Conservation (phyloP, 2,329 filamentous ascomycete species). For the Diplodia sapinea region DNA sequence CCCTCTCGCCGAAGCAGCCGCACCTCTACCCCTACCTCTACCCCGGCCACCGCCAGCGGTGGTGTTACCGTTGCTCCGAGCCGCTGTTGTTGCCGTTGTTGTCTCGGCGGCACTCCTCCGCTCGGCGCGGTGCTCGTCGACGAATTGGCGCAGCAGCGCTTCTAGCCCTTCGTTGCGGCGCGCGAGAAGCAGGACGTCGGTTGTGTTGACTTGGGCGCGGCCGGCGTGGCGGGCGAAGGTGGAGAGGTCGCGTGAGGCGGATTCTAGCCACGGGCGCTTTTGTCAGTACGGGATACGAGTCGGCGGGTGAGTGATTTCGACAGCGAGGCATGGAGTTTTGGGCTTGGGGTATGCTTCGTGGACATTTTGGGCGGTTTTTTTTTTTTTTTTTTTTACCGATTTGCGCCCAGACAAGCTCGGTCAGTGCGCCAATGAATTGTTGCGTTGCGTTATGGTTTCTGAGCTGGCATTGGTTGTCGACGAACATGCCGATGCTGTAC, state of each 20-base stretch:
- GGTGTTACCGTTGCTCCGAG: neutral
- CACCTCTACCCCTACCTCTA: constrained; percentile 15
- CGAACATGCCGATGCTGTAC: constrained; percentile 62
- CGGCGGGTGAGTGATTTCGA: constrained; percentile 36
- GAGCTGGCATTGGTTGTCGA: constrained; percentile 79
- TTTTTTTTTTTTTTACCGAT: constrained; percentile 71
- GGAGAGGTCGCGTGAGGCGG: constrained; percentile 65
- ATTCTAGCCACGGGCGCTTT: neutral
- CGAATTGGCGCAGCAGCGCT: constrained; percentile 71
- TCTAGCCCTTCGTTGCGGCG: constrained; percentile 86
- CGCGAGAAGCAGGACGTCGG: constrained; percentile 86
- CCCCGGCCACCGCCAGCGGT: constrained; percentile 19
- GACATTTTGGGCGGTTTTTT: constrained; percentile 28
- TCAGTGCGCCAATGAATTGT: constrained; percentile 78
- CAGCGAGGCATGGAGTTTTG: constrained; percentile 25
- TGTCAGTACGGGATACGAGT: neutral
- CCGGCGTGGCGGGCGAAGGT: constrained; percentile 72
- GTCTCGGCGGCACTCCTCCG: constrained; percentile 34
- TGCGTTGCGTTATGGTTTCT: constrained; percentile 84
- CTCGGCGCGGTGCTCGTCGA: constrained; percentile 58
- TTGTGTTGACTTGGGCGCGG: constrained; percentile 76
- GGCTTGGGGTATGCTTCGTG: constrained; percentile 17
- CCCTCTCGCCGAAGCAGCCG: neutral
- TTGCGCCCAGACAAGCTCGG: constrained; percentile 85
- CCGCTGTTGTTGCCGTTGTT: constrained; percentile 8